Conservation (phyloP, 306 rosid genomes). For the Herpetospermum pedunculosum region DNA sequence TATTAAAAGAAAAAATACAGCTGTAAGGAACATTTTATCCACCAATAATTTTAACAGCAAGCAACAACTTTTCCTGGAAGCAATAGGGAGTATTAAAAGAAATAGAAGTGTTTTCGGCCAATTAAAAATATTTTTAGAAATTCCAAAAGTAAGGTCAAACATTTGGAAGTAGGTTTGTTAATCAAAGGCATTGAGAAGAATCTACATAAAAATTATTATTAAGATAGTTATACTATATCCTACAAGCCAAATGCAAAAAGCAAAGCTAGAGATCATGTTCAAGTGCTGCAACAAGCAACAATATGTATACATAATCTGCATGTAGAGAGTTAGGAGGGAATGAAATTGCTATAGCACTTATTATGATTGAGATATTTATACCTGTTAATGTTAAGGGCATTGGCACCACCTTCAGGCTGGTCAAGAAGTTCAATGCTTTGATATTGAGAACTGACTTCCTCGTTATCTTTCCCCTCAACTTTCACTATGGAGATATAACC, state of each 20-base stretch:
- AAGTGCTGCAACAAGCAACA: not conserved
- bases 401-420: slow-evolving; percentile 94
- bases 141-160: not conserved
- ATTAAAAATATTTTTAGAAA: not conserved
- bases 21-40: not conserved
- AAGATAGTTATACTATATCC: not conserved
- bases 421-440: slow-evolving; percentile 54
- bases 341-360: not conserved
- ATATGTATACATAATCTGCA: not conserved
- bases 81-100: not conserved
- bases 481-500: slow-evolving; percentile 71
- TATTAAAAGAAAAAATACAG: not conserved
- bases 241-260: not conserved
- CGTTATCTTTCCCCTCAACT: slow-evolving; percentile 45
- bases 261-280: not conserved
- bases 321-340: not conserved
- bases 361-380: slow-evolving; percentile 10
- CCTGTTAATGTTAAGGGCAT: slow-evolving; percentile 89
- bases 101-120: not conserved
- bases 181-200: not conserved
- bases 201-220: not conserved
- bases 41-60: not conserved
- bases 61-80: not conserved
- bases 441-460: slow-evolving; percentile 31
- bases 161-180: not conserved